A percentile compares a stretch with the other conserved stretches of the same genome.
These are phyloP conservation scores for Delphinella strobiligena DNA, from an alignment of 2,329 filamentous ascomycete species.

Conservation along the genomic window DNA sequence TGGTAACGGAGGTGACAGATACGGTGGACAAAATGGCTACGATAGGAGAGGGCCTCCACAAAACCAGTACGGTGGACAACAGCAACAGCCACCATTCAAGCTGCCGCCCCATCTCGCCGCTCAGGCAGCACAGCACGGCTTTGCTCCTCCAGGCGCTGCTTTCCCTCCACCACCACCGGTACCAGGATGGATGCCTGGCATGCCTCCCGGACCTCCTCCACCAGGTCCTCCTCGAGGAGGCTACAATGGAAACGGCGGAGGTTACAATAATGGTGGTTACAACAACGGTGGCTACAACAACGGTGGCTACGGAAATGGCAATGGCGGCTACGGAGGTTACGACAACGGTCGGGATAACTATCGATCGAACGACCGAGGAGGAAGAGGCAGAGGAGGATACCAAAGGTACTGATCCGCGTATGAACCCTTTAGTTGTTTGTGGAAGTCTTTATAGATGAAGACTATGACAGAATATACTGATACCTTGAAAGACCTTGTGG, in stretches of 20 bases:
- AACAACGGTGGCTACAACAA: constrained; percentile 7
- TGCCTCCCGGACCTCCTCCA: constrained; percentile 13
- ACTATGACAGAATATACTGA: too few species aligned
- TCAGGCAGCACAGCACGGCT: constrained; percentile 22
- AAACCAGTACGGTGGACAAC: background rate
- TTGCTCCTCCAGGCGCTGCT: constrained; percentile 11
- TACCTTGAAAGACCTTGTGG: too few species aligned
- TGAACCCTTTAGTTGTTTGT: too few species aligned
- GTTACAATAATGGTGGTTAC: constrained; percentile 17
- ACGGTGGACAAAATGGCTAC: background rate
- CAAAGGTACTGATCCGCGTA: constrained; percentile 7
- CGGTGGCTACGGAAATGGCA: constrained; percentile 10
- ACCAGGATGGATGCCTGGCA: constrained; percentile 14
- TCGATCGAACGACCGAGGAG: constrained; percentile 8
- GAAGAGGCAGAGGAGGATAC: constrained; percentile 2
- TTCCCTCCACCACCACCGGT: constrained; percentile 11
- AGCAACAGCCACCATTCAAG: constrained; percentile 15
- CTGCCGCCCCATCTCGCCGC: constrained; percentile 22
- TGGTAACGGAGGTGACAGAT: constrained; percentile 4
- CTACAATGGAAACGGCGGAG: constrained; percentile 15
- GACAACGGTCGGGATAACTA: constrained; percentile 8
- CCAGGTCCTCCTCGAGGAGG: constrained; percentile 12
- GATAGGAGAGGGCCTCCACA: background rate
- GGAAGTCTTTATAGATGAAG: too few species aligned
- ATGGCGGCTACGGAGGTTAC: constrained; percentile 9